Conservation (phyloP, 192 early-diverging fungal species). For the Podila minutissima region DNA sequence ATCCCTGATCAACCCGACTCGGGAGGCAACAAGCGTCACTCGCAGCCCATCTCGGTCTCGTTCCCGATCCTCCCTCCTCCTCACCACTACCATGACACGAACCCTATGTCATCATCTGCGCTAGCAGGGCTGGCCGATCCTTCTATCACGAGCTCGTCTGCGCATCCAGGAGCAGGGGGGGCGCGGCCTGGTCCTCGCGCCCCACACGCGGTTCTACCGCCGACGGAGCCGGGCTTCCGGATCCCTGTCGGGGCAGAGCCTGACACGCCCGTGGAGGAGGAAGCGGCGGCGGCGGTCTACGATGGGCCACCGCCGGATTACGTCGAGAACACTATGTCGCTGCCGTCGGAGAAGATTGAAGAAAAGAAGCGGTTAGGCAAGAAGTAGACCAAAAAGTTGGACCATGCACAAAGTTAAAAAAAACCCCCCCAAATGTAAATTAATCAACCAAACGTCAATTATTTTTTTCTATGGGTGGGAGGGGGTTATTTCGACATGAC, state of each 20-base stretch:
- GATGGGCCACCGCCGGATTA: constrained; percentile 49
- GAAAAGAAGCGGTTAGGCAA: constrained; percentile 15
- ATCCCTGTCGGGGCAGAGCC: constrained; percentile 11
- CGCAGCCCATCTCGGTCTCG: constrained; percentile 39
- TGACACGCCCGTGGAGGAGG: not conserved
- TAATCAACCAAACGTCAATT: too few relatives aligned
- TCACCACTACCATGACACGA: not conserved
- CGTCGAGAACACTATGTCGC: constrained; percentile 33
- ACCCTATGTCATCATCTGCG: not conserved
- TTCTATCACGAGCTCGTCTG: not conserved
- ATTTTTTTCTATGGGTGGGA: too few relatives aligned
- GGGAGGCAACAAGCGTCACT: constrained; percentile 14
- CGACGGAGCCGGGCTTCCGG: constrained; percentile 21
- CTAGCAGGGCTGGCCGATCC: not conserved
- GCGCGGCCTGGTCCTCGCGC: not conserved
- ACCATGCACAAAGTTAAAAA: not conserved
- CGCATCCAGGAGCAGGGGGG: not conserved
- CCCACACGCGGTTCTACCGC: constrained; percentile 35
- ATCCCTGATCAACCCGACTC: constrained; percentile 12
- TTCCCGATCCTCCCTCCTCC: constrained; percentile 21
- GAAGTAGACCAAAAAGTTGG: not conserved
- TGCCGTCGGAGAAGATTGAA: constrained; percentile 32
- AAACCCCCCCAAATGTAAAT: not conserved
- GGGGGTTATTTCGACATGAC: too few relatives aligned
- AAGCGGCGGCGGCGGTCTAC: constrained; percentile 3